These are phyloP conservation scores for Fusarium circinatum DNA, from an alignment of 2,329 filamentous ascomycete genomes.

Conservation along the genomic window DNA sequence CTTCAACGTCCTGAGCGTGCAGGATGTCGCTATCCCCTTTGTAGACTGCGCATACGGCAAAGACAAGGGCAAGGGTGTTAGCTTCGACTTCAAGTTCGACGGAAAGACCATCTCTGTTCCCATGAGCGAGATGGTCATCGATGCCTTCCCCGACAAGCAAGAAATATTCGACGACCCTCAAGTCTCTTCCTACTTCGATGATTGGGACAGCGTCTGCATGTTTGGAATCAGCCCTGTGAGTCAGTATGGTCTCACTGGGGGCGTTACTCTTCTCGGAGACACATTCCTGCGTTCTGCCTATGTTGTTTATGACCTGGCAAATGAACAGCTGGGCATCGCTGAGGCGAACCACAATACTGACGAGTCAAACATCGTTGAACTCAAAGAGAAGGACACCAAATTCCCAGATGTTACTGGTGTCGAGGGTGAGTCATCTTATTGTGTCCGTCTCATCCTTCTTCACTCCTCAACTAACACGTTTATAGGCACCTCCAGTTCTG, in stretches of 20 bases:
- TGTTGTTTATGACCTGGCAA: constrained; percentile 64
- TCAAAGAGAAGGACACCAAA: constrained; percentile 50
- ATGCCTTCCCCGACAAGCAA: constrained; percentile 51
- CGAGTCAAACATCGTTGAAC: constrained; percentile 57
- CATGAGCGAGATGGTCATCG: constrained; percentile 64
- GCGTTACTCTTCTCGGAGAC: constrained; percentile 64
- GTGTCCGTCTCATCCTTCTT: not conserved
- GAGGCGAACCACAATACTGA: constrained; percentile 63
- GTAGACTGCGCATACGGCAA: constrained; percentile 62
- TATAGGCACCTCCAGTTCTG: constrained; percentile 21
- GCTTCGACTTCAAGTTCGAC: constrained; percentile 64
- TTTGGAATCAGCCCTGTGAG: constrained; percentile 63
- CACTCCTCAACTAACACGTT: constrained; percentile 27
- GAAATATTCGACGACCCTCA: constrained; percentile 53
- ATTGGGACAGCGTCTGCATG: constrained; percentile 59
- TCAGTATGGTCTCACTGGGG: constrained; percentile 45
- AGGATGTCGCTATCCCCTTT: constrained; percentile 56
- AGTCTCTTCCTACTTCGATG: constrained; percentile 47
- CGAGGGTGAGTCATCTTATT: constrained; percentile 42
- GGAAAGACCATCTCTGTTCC: constrained; percentile 59
- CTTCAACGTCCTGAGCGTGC: constrained; percentile 60
- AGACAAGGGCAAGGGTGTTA: constrained; percentile 55
- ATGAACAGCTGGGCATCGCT: constrained; percentile 62
- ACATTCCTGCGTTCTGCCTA: constrained; percentile 68
- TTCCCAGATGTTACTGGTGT: constrained; percentile 59